Conservation (phyloP, 768 basidiomycete species). For the Suillus plorans region DNA sequence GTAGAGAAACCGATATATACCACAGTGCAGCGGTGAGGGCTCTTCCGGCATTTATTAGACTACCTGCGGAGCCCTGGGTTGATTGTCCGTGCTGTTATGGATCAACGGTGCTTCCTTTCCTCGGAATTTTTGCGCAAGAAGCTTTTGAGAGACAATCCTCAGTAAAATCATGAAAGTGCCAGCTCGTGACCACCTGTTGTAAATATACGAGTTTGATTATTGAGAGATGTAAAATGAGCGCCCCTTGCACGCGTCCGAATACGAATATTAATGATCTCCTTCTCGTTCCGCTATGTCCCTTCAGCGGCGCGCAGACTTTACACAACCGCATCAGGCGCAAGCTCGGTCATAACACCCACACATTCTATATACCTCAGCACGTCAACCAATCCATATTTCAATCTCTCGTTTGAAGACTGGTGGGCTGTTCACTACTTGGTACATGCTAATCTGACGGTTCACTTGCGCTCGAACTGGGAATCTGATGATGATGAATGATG, state of each 20-base stretch:
- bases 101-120: neutral
- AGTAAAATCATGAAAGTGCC: neutral
- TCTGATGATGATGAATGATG: neutral
- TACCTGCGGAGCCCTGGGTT: neutral
- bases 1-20: conserved; percentile 82
- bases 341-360: conserved; percentile 30
- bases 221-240: neutral
- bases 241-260: neutral
- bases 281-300: conserved; percentile 27
- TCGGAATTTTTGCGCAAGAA: neutral
- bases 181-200: neutral
- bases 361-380: conserved; percentile 70
- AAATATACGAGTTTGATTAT: neutral
- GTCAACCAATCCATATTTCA: conserved; percentile 84
- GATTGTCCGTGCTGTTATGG: neutral
- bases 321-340: conserved; percentile 13
- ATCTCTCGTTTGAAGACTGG: conserved; percentile 91
- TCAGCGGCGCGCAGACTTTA: conserved; percentile 9
- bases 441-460: neutral
- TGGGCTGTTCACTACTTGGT: conserved; percentile 32
- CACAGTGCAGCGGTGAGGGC: conserved; percentile 73
- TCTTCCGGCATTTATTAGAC: neutral
- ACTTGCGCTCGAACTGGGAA: conserved; percentile 1
- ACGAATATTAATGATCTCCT: conserved; percentile 25
- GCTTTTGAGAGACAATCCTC: neutral